A percentile compares a stretch with the other conserved stretches of the same genome.
These are phyloP conservation scores for Erodium trifolium DNA, from an alignment of 441 rosid genomes.

Conservation along the genomic window DNA sequence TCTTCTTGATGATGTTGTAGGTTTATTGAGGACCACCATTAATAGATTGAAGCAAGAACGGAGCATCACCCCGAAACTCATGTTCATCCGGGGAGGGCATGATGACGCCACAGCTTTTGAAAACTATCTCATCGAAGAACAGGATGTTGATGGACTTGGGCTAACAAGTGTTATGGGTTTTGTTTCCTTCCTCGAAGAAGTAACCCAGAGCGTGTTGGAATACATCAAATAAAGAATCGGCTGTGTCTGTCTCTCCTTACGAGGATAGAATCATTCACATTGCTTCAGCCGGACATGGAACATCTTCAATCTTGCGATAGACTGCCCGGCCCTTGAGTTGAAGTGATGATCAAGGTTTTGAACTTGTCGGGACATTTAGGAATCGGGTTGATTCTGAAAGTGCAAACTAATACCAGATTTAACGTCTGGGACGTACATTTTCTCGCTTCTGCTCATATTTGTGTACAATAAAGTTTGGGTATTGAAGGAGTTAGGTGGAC, in stretches of 20 bases:
- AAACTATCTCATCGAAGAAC: conserved; percentile 91
- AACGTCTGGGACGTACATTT: neutral
- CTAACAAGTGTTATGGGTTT: conserved; percentile 86
- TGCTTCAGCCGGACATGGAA: neutral
- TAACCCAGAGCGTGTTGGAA: conserved; percentile 65
- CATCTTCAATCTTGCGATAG: neutral
- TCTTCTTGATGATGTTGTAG: conserved; percentile 20
- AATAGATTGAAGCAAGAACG: conserved; percentile 85
- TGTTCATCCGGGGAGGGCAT: conserved; percentile 73
- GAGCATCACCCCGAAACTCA: conserved; percentile 72
- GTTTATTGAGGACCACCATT: conserved; percentile 64
- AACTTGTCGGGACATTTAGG: neutral
- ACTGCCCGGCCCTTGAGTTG: too few species aligned
- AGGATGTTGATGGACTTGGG: conserved; percentile 80
- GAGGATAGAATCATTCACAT: neutral
- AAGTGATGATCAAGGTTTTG: neutral
- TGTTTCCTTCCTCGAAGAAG: conserved; percentile 83
- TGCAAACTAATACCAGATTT: too few species aligned
- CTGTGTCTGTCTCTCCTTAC: too few species aligned
- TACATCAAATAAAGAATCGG: conserved; percentile 51
- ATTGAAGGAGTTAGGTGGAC: neutral
- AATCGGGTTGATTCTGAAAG: neutral
- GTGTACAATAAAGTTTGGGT: neutral
- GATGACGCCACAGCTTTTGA: conserved; percentile 79
- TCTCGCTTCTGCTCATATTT: neutral